Percentiles rank a stretch among this genome's conserved stretches.
phyloP scores from a whole-genome alignment of 768 basidiomycete species.

The Amanita subjunquillea region DNA sequence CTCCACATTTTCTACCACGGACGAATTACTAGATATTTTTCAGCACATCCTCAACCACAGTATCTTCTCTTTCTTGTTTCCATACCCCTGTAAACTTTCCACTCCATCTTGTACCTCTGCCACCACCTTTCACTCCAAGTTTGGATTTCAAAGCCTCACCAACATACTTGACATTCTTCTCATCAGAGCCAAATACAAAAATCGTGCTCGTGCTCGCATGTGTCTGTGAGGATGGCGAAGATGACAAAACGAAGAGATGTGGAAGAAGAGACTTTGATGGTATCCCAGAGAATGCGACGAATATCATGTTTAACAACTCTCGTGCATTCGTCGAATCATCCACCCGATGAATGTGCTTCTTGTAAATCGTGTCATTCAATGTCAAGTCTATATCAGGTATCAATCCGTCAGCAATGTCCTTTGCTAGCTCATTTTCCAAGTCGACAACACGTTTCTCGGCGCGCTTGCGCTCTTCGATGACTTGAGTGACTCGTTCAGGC shows the following conservation, averaged over 20 bases:
- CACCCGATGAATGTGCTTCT: slow-evolving; percentile 43
- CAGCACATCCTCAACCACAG: slow-evolving; percentile 28
- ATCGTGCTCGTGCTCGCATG: slow-evolving; percentile 40
- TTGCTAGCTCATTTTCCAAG: slow-evolving; percentile 56
- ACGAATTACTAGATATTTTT: slow-evolving; percentile 7
- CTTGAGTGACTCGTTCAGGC: slow-evolving; percentile 55
- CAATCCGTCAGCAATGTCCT: slow-evolving; percentile 31
- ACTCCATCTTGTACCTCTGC: slow-evolving; percentile 68
- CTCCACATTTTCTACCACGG: neutral
- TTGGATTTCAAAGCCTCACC: slow-evolving; percentile 49
- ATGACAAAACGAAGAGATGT: slow-evolving; percentile 47
- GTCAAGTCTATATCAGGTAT: slow-evolving; percentile 23
- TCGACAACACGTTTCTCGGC: slow-evolving; percentile 62
- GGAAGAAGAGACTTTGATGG: slow-evolving; percentile 13
- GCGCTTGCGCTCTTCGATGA: slow-evolving; percentile 56
- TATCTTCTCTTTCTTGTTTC: slow-evolving; percentile 37
- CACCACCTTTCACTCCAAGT: slow-evolving; percentile 64
- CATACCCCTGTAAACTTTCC: slow-evolving; percentile 63
- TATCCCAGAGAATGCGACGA: slow-evolving; percentile 30
- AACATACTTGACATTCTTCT: slow-evolving; percentile 43
- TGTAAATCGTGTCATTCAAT: slow-evolving; percentile 21
- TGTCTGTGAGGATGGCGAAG: slow-evolving; percentile 50
- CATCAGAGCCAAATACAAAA: slow-evolving; percentile 51
- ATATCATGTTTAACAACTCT: slow-evolving; percentile 48
- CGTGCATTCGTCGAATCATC: slow-evolving; percentile 54